Evolutionary conservation across 306 rosid genomes (phyloP), one percentile per base, ranked within the genome.

Genomic region (Arachis hypogaea): DNA sequence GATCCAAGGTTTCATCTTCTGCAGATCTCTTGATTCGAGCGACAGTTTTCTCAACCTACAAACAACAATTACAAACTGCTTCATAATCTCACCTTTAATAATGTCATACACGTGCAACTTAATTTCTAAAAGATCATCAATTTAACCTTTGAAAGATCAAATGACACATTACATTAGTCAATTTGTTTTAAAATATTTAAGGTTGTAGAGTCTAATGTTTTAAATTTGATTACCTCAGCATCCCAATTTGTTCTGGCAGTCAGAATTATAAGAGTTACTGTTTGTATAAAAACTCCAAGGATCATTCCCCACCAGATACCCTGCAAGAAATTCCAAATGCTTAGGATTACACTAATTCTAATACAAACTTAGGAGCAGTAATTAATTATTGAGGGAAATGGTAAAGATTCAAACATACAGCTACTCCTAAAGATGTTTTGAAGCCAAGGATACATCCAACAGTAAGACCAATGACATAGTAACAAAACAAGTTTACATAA

Each of bases 291-390:
- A 77, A 90, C 93, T 73, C 91, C 96, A 77, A 86, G 69, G 69
- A 90, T 79, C 93, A 88, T 84, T 2, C 92, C 92, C 95, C 95
- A 89, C 91, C 91, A 88, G 10, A 88, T 90, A 5, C 91, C 96
- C 92, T 87, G 72, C 44, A 66, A 68, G 60, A 64, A 64, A 14
- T 12, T 59, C 50, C 59, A 22, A 38, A 55, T 46, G 8, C 64
- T 30, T 65, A 40, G 8, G 33, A 14, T 50, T 11, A 57, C 7
- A 61, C 28, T 16, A 14, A 49, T 56, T 9, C 40, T 28, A 5
- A 11, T 41, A 36, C 36, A 61, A 11, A 72, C 29, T 38, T 3
- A 43, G 61, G 6, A 69, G 8, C 38, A 46, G 5, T 1, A 61
- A 38, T 40, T 18, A 40, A 67, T 57, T 47, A 38, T 22, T 22